Evolutionary conservation across 495 filamentous ascomycete genomes (phyloP).

Genomic region (Penicillium malachiteum): DNA sequence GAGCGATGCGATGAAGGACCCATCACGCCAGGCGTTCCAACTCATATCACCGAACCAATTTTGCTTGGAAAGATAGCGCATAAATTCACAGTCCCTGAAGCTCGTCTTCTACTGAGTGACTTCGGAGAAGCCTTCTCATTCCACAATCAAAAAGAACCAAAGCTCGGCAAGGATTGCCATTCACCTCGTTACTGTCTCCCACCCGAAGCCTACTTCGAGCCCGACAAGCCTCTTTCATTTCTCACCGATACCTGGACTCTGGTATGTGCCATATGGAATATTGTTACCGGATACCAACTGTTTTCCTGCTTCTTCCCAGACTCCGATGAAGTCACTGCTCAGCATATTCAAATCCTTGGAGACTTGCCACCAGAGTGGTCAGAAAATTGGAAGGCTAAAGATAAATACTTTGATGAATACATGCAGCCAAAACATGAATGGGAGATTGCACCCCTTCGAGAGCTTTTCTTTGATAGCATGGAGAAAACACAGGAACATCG

Average conservation of each 20-base stretch:
- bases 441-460: conserved; percentile 21
- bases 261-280: conserved; percentile 32
- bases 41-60: conserved; percentile 11
- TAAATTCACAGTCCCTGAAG: conserved; percentile 16
- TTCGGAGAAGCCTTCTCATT: conserved; percentile 26
- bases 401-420: conserved; percentile 14
- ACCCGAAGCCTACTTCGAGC: conserved; percentile 22
- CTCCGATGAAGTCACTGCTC: conserved; percentile 25
- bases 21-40: conserved; percentile 15
- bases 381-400: conserved; percentile 17
- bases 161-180: not conserved
- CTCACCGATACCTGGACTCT: conserved; percentile 35
- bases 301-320: conserved; percentile 22
- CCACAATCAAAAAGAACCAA: not conserved
- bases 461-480: conserved; percentile 21
- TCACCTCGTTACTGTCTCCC: conserved; percentile 5
- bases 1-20: conserved; percentile 20
- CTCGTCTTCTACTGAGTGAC: conserved; percentile 30
- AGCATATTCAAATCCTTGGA: conserved; percentile 40
- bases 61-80: conserved; percentile 23
- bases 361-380: conserved; percentile 30
- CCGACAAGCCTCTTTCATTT: conserved; percentile 27
- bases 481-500: conserved; percentile 27
- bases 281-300: conserved; percentile 28
- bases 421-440: conserved; percentile 16